A percentile compares a stretch with the other conserved stretches of the same genome.
These are phyloP conservation scores for Lecanicillium sp. DNA, from an alignment of 2,329 filamentous ascomycete species.

Conservation along the genomic window DNA sequence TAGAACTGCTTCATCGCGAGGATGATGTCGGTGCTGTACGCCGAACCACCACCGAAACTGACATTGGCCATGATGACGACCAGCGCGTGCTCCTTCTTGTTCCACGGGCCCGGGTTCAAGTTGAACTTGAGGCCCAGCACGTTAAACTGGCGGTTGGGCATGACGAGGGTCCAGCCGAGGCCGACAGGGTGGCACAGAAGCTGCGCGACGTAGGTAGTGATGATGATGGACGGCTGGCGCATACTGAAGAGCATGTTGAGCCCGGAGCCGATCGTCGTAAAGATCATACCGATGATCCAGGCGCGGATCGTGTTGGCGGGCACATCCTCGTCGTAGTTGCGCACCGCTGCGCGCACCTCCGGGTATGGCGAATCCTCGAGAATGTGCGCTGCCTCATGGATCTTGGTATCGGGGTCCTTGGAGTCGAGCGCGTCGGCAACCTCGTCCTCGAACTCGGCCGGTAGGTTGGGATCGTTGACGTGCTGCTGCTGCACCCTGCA, in stretches of 20 bases:
- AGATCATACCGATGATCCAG: constrained; percentile 39
- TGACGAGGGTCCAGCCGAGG: constrained; percentile 30
- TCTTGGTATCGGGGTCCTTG: constrained; percentile 50
- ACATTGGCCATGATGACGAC: constrained; percentile 44
- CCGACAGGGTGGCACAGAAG: constrained; percentile 38
- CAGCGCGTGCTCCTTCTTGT: constrained; percentile 41
- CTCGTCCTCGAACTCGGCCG: constrained; percentile 50
- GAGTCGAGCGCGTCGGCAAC: constrained; percentile 44
- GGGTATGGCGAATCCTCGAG: constrained; percentile 15
- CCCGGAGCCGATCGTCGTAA: constrained; percentile 39
- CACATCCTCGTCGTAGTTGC: constrained; percentile 11
- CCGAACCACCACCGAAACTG: constrained; percentile 34
- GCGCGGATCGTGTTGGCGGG: constrained; percentile 32
- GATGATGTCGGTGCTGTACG: constrained; percentile 40
- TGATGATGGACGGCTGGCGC: constrained; percentile 39
- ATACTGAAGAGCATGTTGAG: constrained; percentile 43
- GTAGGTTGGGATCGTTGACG: constrained; percentile 42
- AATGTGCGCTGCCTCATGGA: constrained; percentile 76
- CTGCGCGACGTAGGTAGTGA: constrained; percentile 40
- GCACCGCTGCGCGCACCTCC: constrained; percentile 13
- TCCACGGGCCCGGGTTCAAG: constrained; percentile 39
- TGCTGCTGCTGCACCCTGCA: constrained; percentile 36
- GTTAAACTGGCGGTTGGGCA: constrained; percentile 28
- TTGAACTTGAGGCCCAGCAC: constrained; percentile 20
- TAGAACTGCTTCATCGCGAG: constrained; percentile 36